A percentile compares a stretch with the other conserved stretches of the same genome.
phyloP scores from a whole-genome alignment of 257 asterid genomes.

The Jacaranda copaia region DNA sequence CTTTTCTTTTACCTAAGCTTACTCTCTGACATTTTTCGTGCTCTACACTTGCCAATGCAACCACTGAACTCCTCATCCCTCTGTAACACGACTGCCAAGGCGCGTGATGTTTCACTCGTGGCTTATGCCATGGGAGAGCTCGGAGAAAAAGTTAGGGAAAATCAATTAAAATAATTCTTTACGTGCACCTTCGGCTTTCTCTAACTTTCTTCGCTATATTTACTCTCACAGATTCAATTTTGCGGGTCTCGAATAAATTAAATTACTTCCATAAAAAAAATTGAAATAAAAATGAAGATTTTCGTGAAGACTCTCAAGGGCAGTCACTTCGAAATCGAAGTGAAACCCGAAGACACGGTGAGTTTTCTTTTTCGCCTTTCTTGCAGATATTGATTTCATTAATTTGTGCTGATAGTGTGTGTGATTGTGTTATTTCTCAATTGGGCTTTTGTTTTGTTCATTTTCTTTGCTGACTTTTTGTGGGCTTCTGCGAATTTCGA shows the following conservation, averaged over 20 bases:
- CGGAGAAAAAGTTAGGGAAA: background rate
- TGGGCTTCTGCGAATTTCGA: background rate
- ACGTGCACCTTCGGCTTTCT: slow-evolving; percentile 38
- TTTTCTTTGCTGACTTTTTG: background rate
- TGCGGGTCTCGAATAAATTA: background rate
- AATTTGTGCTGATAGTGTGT: background rate
- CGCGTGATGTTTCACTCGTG: background rate
- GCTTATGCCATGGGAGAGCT: background rate
- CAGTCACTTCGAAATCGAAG: slow-evolving; percentile 55
- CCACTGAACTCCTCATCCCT: background rate
- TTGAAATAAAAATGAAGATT: slow-evolving; percentile 45
- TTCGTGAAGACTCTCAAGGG: slow-evolving; percentile 60
- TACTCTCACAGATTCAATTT: slow-evolving; percentile 39
- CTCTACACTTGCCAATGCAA: background rate
- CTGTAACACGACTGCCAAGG: background rate
- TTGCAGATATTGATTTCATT: background rate
- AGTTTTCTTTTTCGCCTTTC: slow-evolving; percentile 2
- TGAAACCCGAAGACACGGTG: slow-evolving; percentile 50
- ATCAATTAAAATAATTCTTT: slow-evolving; percentile 34
- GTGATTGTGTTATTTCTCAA: background rate
- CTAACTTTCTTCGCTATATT: slow-evolving; percentile 8
- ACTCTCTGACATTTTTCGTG: background rate
- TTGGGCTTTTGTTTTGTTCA: background rate
- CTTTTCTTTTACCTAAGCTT: background rate
- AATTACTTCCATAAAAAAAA: background rate